Percentiles rank a stretch among this genome's conserved stretches.
phyloP scores from a whole-genome alignment of 2,329 filamentous ascomycete species.

The Alternaria angustiovoidea region DNA sequence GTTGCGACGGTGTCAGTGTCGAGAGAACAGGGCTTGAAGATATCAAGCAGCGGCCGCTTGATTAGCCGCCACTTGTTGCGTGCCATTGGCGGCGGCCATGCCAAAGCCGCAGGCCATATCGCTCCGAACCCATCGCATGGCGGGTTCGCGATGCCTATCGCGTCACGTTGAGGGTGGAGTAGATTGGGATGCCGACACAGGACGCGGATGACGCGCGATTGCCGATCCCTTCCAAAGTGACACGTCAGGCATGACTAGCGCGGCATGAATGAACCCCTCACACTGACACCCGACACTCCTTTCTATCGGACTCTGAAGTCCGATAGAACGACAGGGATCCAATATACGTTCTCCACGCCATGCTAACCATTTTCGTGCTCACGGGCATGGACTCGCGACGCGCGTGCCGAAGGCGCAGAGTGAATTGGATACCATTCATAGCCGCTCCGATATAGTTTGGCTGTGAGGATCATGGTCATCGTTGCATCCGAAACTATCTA shows the following conservation, averaged over 20 bases:
- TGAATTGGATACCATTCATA: too few species aligned
- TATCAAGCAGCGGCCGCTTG: background rate
- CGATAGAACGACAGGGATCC: background rate
- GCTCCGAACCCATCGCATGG: background rate
- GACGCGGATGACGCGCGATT: conserved; percentile 4
- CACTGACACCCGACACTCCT: background rate
- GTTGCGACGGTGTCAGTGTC: background rate
- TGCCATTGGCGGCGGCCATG: background rate
- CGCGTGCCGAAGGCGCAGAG: too few species aligned
- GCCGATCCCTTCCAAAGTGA: conserved; percentile 3
- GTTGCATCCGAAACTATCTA: background rate
- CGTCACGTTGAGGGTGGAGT: background rate
- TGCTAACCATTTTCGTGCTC: too few species aligned
- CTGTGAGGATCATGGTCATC: background rate
- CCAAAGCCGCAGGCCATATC: background rate
- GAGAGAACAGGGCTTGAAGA: background rate
- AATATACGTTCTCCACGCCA: background rate
- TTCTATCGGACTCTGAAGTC: background rate
- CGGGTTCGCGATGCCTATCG: conserved; percentile 2
- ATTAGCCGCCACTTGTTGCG: background rate
- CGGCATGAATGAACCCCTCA: background rate
- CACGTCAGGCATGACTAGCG: background rate
- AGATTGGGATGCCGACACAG: background rate
- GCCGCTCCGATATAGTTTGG: background rate
- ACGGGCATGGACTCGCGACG: too few species aligned